These are phyloP conservation scores for Petasospora rhodanensis DNA, from an alignment of 1,139 yeast genomes.

Conservation along the genomic window DNA sequence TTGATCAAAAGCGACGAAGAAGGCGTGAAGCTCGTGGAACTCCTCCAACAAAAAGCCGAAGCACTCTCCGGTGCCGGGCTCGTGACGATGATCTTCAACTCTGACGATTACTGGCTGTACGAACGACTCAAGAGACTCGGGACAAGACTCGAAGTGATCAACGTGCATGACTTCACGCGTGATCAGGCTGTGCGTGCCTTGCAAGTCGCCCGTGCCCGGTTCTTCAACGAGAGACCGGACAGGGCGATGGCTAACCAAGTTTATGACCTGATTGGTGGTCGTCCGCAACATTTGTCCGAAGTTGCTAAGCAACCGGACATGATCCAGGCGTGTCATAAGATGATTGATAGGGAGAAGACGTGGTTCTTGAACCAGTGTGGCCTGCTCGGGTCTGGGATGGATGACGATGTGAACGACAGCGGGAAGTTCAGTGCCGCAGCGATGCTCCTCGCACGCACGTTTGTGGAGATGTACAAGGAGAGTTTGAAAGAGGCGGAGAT, in stretches of 20 bases:
- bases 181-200: slow-evolving; percentile 54
- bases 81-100: slow-evolving; percentile 70
- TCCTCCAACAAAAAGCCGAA: slow-evolving; percentile 82
- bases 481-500: slow-evolving; percentile 16
- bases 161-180: slow-evolving; percentile 63
- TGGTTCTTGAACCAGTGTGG: slow-evolving; percentile 88
- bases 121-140: slow-evolving; percentile 71
- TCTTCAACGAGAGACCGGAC: slow-evolving; percentile 36
- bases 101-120: slow-evolving; percentile 86
- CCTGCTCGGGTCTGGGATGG: slow-evolving; percentile 71
- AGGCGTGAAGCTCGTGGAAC: slow-evolving; percentile 66
- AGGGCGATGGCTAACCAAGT: slow-evolving; percentile 46
- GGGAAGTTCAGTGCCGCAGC: slow-evolving; percentile 79
- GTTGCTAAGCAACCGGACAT: slow-evolving; percentile 66
- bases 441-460: slow-evolving; percentile 67
- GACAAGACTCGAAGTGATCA: slow-evolving; percentile 68
- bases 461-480: slow-evolving; percentile 59
- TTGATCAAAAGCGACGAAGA: slow-evolving; percentile 65
- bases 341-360: slow-evolving; percentile 76
- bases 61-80: slow-evolving; percentile 70
- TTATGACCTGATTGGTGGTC: slow-evolving; percentile 73
- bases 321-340: slow-evolving; percentile 58
- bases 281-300: slow-evolving; percentile 77
- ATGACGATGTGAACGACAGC: slow-evolving; percentile 83
- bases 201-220: slow-evolving; percentile 46